Base-by-base conservation (phyloP, 345 rosid genomes). In the Dipteronia sinensis region DNA sequence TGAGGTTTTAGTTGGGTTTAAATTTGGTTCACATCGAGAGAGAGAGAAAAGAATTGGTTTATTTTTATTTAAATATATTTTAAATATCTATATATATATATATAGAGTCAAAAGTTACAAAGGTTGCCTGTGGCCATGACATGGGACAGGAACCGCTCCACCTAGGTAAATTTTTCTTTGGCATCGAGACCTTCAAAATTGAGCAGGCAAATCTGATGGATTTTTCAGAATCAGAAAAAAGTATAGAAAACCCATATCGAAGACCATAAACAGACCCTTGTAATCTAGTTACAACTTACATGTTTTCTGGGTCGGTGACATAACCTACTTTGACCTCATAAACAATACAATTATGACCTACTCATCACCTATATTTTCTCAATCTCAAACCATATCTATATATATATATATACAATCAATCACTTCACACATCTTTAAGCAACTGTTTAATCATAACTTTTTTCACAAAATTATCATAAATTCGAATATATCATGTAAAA, bases 111-210 rank as follows among this genome's bases (percentile, higher is more conserved):
- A 72, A 47, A n/a, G 66, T 61, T 34, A 71, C 13, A 16, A 70
- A 62, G 74, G 49, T n/a, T n/a, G n/a, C n/a, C n/a, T n/a, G n/a
- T 67, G 65, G 69, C 51, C 73, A 34, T 55, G 56, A 72, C 64
- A 64, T 49, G 61, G 75, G 75, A 72, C 65, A 40, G 65, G 67
- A 70, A 76, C 72, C 73, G 67, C 73, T 78, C 72, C 73, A 58
- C 80, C 74, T 74, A 72, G 58, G 79, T 40, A 34, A 34, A 34
- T 34, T 20, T 20, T 59, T 58, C 58, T 40, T 72, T 31, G 68
- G 67, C 86, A 79, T 83, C 85, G 90, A 88, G 90, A 88, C 87
- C 78, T 84, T 84, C 87, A 88, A 89, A 72, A 42, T 6, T 1
- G 79, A 79, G 81, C 75, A 7, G 73, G 51, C 65, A 76, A 75